phyloP scores from a whole-genome alignment of 176 grass and related monocot genomes.

The Puccinellia tenuiflora region DNA sequence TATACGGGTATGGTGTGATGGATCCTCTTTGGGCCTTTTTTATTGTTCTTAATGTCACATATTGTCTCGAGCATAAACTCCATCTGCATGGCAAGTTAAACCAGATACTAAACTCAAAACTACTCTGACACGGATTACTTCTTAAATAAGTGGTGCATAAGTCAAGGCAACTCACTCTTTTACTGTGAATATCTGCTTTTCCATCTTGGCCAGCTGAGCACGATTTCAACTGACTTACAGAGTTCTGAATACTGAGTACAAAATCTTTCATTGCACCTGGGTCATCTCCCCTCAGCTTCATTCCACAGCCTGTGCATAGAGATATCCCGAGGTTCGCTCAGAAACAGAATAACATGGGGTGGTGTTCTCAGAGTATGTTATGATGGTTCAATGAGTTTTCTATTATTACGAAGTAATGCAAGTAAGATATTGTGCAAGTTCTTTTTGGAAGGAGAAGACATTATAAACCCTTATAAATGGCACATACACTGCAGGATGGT shows the following conservation, averaged over 20 bases:
- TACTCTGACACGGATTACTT: constrained; percentile 10
- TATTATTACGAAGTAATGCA: not conserved
- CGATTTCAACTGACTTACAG: constrained; percentile 58
- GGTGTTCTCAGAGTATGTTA: not conserved
- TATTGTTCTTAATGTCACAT: constrained; percentile 98
- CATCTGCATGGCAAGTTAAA: constrained; percentile 59
- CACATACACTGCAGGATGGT: constrained; percentile 75
- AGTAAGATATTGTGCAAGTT: not conserved
- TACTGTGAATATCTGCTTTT: constrained; percentile 52
- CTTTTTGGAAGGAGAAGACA: not conserved
- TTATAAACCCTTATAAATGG: not conserved
- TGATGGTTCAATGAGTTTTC: not conserved
- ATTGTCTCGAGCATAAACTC: constrained; percentile 93
- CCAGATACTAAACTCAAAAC: constrained; percentile 7
- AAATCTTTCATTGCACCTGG: constrained; percentile 92
- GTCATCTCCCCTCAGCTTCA: constrained; percentile 84
- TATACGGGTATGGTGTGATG: constrained; percentile 65
- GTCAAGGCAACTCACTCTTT: constrained; percentile 58
- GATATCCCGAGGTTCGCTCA: not conserved
- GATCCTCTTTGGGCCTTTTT: constrained; percentile 72
- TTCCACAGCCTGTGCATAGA: constrained; percentile 67
- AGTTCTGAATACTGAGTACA: constrained; percentile 67
- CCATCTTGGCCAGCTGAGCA: constrained; percentile 40
- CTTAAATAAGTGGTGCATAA: constrained; percentile 1
- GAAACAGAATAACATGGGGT: not conserved